Conservation (phyloP, 306 rosid genomes). For the Hippophae tibetana region DNA sequence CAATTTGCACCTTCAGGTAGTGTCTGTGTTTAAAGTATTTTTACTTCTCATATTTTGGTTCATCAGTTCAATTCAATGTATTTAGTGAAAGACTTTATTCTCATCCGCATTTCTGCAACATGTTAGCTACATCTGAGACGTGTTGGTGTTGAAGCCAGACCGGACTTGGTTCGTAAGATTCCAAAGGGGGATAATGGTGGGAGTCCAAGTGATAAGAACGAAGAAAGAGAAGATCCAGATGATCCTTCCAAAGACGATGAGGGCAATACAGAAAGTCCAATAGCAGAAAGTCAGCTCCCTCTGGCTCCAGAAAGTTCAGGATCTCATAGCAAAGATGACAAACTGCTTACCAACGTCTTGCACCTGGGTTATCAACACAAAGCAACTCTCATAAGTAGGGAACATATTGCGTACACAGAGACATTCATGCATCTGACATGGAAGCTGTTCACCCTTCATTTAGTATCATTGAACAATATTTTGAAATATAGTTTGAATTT, state of each 20-base stretch:
- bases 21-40: constrained; percentile 5
- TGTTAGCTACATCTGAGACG: constrained; percentile 80
- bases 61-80: background rate
- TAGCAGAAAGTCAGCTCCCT: constrained; percentile 37
- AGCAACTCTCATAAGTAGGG: constrained; percentile 2
- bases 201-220: constrained; percentile 55
- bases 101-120: constrained; percentile 14
- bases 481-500: constrained; percentile 31
- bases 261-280: constrained; percentile 34
- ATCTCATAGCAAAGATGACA: constrained; percentile 46
- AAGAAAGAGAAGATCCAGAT: constrained; percentile 38
- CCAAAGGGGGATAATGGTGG: constrained; percentile 64
- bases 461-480: constrained; percentile 35
- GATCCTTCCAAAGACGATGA: constrained; percentile 40
- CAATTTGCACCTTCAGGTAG: constrained; percentile 92
- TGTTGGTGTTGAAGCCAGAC: constrained; percentile 86
- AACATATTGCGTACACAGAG: constrained; percentile 2
- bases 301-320: constrained; percentile 56
- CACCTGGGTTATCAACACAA: constrained; percentile 20
- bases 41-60: background rate
- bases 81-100: constrained; percentile 11
- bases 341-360: constrained; percentile 28
- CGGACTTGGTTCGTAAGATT: constrained; percentile 47
- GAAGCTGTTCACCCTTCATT: constrained; percentile 18
- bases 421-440: constrained; percentile 17